A percentile compares a stretch with the other conserved stretches of the same genome.
Evolutionary conservation across 805 yeast species (phyloP).

Genomic region (Diddensiella santjacobensis): DNA sequence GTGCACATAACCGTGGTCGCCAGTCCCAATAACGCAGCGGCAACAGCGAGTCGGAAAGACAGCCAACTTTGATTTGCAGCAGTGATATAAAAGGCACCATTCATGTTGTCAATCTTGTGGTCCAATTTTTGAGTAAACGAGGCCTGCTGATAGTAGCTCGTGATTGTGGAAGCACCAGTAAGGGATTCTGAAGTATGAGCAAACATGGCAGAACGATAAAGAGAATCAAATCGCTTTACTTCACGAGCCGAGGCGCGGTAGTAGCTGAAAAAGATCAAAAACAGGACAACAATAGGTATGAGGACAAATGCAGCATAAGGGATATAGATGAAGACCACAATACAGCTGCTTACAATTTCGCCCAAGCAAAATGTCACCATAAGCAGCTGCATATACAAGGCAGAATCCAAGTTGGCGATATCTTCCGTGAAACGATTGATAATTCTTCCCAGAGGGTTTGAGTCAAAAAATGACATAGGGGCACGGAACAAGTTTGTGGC

Average conservation of each 20-base stretch:
- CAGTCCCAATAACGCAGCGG: conserved; percentile 49
- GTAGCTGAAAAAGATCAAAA: conserved; percentile 43
- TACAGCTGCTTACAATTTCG: conserved; percentile 51
- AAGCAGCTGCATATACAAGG: conserved; percentile 48
- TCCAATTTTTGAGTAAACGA: conserved; percentile 48
- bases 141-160: conserved; percentile 46
- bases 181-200: conserved; percentile 66
- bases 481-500: conserved; percentile 54
- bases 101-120: conserved; percentile 51
- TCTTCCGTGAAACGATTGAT: conserved; percentile 78
- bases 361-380: conserved; percentile 50
- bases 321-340: conserved; percentile 57
- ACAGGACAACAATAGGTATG: conserved; percentile 47
- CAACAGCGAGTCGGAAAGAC: conserved; percentile 52
- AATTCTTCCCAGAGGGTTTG: conserved; percentile 77
- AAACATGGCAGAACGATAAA: conserved; percentile 64
- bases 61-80: conserved; percentile 72
- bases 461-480: conserved; percentile 73
- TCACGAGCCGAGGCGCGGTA: conserved; percentile 72
- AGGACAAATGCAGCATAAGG: conserved; percentile 65
- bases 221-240: conserved; percentile 66
- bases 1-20: conserved; percentile 56
- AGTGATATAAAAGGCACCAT: conserved; percentile 59
- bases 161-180: conserved; percentile 60
- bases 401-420: conserved; percentile 69